phyloP scores from a whole-genome alignment of 768 basidiomycete species.

The Dentipellis sp. region DNA sequence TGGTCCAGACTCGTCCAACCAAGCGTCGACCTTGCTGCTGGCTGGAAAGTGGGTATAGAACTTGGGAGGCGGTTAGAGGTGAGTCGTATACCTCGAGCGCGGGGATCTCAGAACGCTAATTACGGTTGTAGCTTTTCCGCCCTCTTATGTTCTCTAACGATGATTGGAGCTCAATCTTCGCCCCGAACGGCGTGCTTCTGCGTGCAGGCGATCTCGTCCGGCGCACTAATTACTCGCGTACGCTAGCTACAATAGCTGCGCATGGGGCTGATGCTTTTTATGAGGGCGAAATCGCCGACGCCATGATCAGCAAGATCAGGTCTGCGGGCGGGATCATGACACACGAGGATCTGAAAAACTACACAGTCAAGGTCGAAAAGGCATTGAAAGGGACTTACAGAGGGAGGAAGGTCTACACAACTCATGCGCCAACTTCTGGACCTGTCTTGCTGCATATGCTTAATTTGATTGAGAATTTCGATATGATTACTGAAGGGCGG shows the following conservation, averaged over 20 bases:
- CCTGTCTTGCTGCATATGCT: conserved; percentile 86
- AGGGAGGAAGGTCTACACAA: conserved; percentile 74
- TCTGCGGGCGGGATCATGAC: conserved; percentile 75
- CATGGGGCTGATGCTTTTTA: conserved; percentile 82
- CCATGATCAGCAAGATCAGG: conserved; percentile 61
- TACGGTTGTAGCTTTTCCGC: conserved; percentile 23
- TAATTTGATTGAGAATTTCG: conserved; percentile 80
- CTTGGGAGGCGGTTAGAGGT: conserved; percentile 67
- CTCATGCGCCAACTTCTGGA: conserved; percentile 79
- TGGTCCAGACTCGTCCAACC: conserved; percentile 79
- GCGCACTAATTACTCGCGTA: conserved; percentile 68
- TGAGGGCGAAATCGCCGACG: conserved; percentile 78
- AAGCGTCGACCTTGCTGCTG: conserved; percentile 60
- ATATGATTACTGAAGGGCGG: conserved; percentile 35
- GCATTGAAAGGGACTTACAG: conserved; percentile 76
- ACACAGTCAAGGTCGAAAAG: conserved; percentile 55
- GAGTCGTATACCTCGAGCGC: conserved; percentile 12
- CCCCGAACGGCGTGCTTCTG: conserved; percentile 62
- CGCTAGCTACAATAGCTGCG: conserved; percentile 63
- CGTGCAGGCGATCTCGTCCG: conserved; percentile 67
- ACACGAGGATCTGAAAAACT: conserved; percentile 62
- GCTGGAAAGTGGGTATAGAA: conserved; percentile 75
- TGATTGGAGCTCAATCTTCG: conserved; percentile 80
- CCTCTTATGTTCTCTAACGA: conserved; percentile 55
- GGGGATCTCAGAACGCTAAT: conserved; percentile 18